Conservation (phyloP, 2,329 filamentous ascomycete species). For the Ascochyta pisi region DNA sequence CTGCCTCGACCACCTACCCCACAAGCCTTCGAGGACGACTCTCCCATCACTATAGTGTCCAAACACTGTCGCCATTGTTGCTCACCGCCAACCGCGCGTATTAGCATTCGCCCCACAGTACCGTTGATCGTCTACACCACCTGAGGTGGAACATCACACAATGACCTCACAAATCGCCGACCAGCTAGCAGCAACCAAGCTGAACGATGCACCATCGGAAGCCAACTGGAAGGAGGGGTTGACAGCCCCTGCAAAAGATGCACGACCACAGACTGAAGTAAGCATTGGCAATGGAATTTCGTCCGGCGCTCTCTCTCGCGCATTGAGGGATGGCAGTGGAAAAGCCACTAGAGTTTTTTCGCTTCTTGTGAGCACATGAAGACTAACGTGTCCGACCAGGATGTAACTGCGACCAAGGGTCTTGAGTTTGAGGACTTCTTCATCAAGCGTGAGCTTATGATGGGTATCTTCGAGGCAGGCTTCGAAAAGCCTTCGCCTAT, state of each 20-base stretch:
- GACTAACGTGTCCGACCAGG: constrained; percentile 60
- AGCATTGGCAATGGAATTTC: constrained; percentile 15
- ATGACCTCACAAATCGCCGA: constrained; percentile 61
- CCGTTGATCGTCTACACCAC: constrained; percentile 26
- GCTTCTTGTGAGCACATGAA: neutral
- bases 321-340: neutral
- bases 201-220: constrained; percentile 58
- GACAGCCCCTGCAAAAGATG: constrained; percentile 76
- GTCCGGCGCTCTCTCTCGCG: neutral
- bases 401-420: constrained; percentile 98
- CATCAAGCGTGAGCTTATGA: constrained; percentile 92
- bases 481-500: constrained; percentile 99
- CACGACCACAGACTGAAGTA: constrained; percentile 82
- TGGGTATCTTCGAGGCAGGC: constrained; percentile 99
- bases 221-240: constrained; percentile 78
- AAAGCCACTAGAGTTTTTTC: neutral
- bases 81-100: constrained; percentile 21
- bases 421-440: constrained; percentile 97
- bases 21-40: constrained; percentile 19
- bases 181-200: constrained; percentile 63
- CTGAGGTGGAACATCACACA: constrained; percentile 39
- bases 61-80: constrained; percentile 26
- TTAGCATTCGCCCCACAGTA: constrained; percentile 15
- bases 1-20: constrained; percentile 19
- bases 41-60: constrained; percentile 25